A percentile compares a stretch with the other conserved stretches of the same genome.
phyloP scores from a whole-genome alignment of 164 flowering plant species.

The Litsea cubeba region DNA sequence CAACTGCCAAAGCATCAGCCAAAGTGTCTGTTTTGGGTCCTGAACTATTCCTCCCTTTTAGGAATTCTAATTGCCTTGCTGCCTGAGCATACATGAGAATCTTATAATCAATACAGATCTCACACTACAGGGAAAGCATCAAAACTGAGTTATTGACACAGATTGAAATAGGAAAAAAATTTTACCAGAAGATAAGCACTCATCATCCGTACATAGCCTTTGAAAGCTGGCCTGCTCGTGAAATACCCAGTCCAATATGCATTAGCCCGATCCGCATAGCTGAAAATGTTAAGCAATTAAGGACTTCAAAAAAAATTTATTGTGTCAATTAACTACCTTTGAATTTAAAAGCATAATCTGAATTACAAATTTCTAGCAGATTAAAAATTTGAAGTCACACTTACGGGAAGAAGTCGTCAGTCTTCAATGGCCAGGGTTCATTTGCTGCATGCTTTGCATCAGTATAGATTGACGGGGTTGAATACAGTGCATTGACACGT shows the following conservation, averaged over 20 bases:
- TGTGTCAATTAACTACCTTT: not conserved
- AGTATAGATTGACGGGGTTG: constrained; percentile 87
- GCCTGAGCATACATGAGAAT: constrained; percentile 42
- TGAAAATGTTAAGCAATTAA: constrained; percentile 21
- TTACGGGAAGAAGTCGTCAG: constrained; percentile 91
- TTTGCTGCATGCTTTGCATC: constrained; percentile 78
- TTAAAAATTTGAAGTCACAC: constrained; percentile 19
- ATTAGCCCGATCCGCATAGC: constrained; percentile 87
- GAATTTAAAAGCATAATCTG: not conserved
- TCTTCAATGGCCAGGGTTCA: constrained; percentile 81
- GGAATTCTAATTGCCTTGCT: constrained; percentile 84
- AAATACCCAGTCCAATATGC: constrained; percentile 98
- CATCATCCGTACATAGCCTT: constrained; percentile 77
- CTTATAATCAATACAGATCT: constrained; percentile 5
- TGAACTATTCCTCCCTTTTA: constrained; percentile 52
- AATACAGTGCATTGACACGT: constrained; percentile 91
- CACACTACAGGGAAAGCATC: not conserved
- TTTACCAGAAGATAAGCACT: constrained; percentile 88
- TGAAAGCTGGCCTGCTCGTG: constrained; percentile 82
- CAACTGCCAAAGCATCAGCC: constrained; percentile 91
- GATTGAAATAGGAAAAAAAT: not conserved
- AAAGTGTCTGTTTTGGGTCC: constrained; percentile 67
- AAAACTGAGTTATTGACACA: not conserved
- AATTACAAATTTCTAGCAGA: not conserved
- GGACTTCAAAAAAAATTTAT: not conserved